These are phyloP conservation scores for Viola pubescens DNA, from an alignment of 441 rosid species.

Conservation along the genomic window DNA sequence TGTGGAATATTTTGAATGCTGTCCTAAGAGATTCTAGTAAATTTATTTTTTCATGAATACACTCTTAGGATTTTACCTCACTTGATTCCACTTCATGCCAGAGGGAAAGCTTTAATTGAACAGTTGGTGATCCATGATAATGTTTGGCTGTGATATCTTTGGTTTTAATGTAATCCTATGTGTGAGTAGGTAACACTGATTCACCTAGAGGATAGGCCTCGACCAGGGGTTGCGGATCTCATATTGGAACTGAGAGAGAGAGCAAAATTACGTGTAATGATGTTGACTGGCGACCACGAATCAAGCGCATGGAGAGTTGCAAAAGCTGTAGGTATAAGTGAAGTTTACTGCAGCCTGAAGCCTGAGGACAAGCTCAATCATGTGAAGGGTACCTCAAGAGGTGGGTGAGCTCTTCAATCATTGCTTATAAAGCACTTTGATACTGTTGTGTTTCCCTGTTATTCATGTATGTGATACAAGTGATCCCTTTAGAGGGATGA, in stretches of 20 bases:
- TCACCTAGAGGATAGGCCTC: conserved; percentile 89
- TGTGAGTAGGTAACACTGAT: conserved; percentile 62
- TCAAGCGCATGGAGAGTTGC: conserved; percentile 97
- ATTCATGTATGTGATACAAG: background rate
- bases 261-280: conserved; percentile 65
- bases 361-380: conserved; percentile 90
- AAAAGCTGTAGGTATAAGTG: conserved; percentile 72
- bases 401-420: conserved; percentile 39
- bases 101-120: no score
- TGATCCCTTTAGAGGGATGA: conserved; percentile 6
- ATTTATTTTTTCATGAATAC: no score
- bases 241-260: conserved; percentile 49
- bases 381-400: conserved; percentile 61
- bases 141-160: background rate
- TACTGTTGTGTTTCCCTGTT: background rate
- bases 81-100: no score
- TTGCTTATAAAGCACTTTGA: conserved; percentile 2
- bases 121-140: no score
- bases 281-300: conserved; percentile 92
- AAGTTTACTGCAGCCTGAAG: conserved; percentile 74
- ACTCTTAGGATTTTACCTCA: no score
- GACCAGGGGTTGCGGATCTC: conserved; percentile 69
- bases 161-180: background rate
- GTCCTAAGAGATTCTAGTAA: no score
- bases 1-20: no score